Base-by-base conservation (phyloP, 129 eudicot species). In the Glebionis coronaria region DNA sequence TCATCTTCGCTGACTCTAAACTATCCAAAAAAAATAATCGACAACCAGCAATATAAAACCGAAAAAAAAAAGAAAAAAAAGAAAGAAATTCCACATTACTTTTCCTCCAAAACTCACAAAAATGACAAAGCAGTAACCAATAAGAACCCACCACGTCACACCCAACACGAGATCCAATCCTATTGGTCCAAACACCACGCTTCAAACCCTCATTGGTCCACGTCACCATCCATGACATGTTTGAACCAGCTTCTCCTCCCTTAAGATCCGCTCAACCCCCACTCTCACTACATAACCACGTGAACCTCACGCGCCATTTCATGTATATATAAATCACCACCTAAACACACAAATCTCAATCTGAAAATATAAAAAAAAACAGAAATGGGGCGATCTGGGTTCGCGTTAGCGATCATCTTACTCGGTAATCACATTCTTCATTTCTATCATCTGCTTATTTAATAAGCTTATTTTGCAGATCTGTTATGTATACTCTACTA, bases 391-490 rank as follows among this genome's bases (percentile, higher is more conserved):
- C 76, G 86, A 16, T 78, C 86, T 64, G 63, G 44, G 60, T 56
- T 84, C 71, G 90, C 76, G n/a, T 70, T 81, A 18, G 84, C 84
- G 52, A 81, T 84, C 76, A 68, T 84, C 40, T 76, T 84, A 51
- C 63, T 81, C 56, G 90, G 90, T 84, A 84, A 56, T 51, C 29
- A 25, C 61, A 12, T 46, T 51, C 9, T 16, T 8, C 23, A 31
- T 31, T 0, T 5, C 57, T 14, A 52, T 2, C 7, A 14, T 72
- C 19, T n/a, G n/a, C n/a, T 61, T 46, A 56, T 53, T n/a, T n/a
- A n/a, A n/a, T n/a, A n/a, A n/a, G n/a, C n/a, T n/a, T n/a, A n/a
- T 66, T 72, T 21, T n/a, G 6, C 18, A 21, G 11, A 47, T 47
- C 52, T 3, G n/a, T 23, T 23, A 23, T 23, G 25, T 23, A 2